These are phyloP conservation scores for Colletotrichum gloeosporioides DNA, from an alignment of 2,329 filamentous ascomycete genomes.

Conservation along the genomic window DNA sequence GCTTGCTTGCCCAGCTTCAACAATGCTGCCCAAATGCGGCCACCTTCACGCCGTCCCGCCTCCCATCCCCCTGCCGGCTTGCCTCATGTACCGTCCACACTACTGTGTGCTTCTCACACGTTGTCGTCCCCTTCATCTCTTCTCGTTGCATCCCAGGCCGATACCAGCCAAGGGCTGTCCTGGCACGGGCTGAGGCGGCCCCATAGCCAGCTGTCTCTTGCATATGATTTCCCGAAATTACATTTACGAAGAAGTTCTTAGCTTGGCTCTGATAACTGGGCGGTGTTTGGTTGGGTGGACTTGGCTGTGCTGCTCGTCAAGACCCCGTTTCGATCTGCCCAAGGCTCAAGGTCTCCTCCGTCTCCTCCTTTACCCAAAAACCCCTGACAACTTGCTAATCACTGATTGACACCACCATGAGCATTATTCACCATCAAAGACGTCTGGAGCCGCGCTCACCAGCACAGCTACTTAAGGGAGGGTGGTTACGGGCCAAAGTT, in stretches of 20 bases:
- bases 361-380: conserved; percentile 17
- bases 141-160: neutral
- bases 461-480: conserved; percentile 19
- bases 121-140: neutral
- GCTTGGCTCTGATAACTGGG: conserved; percentile 38
- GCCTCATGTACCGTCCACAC: neutral
- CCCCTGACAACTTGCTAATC: conserved; percentile 19
- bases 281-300: conserved; percentile 40
- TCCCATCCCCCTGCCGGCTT: neutral
- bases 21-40: conserved; percentile 16
- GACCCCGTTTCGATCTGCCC: conserved; percentile 10
- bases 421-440: conserved; percentile 4
- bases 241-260: conserved; percentile 16
- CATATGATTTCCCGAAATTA: conserved; percentile 42
- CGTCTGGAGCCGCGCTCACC: neutral
- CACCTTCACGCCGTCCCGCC: neutral
- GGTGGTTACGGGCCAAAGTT: conserved; percentile 1
- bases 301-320: conserved; percentile 10
- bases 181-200: conserved; percentile 32
- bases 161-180: conserved; percentile 26
- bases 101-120: neutral
- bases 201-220: conserved; percentile 34
- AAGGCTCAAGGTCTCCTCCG: conserved; percentile 6
- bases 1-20: neutral
- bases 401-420: conserved; percentile 23